Percentiles rank a stretch among this genome's conserved stretches.
Evolutionary conservation across 2,329 filamentous ascomycete species (phyloP).

Genomic region (Whalleya microplaca): DNA sequence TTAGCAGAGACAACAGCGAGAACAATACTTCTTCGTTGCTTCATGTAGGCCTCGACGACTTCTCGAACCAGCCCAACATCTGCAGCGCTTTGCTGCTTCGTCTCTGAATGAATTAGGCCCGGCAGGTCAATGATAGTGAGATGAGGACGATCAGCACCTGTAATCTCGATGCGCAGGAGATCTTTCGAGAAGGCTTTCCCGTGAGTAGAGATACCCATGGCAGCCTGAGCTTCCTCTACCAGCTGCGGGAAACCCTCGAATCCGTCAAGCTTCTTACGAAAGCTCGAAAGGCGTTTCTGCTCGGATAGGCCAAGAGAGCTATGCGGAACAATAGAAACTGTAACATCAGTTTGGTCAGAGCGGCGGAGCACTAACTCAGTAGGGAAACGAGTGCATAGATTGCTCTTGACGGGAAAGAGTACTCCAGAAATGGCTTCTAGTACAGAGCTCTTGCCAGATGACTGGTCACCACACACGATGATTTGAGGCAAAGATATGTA

Average conservation of each 20-base stretch:
- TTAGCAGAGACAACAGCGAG: constrained; percentile 61
- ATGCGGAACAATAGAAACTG: constrained; percentile 43
- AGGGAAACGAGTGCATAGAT: constrained; percentile 64
- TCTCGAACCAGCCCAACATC: constrained; percentile 50
- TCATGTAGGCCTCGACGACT: constrained; percentile 60
- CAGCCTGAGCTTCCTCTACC: constrained; percentile 44
- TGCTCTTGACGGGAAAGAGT: constrained; percentile 61
- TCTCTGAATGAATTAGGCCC: constrained; percentile 56
- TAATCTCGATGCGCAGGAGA: constrained; percentile 52
- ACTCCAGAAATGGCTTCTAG: constrained; percentile 67
- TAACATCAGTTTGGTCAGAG: constrained; percentile 37
- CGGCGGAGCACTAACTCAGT: constrained; percentile 64
- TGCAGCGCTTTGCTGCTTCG: constrained; percentile 47
- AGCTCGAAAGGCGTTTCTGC: constrained; percentile 22
- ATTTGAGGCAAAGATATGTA: constrained; percentile 49
- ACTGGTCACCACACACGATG: constrained; percentile 65
- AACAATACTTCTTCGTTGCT: constrained; percentile 59
- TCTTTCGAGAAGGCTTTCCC: constrained; percentile 49
- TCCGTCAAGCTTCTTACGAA: constrained; percentile 32
- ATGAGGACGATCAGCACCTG: constrained; percentile 51
- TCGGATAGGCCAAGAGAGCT: constrained; percentile 32
- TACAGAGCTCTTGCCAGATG: constrained; percentile 66
- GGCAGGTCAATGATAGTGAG: constrained; percentile 64
- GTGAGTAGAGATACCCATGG: constrained; percentile 52
- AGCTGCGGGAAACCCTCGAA: constrained; percentile 40